Evolutionary conservation across 495 filamentous ascomycete species (phyloP).

Genomic region (Aspergillus sclerotiicarbonarius): DNA sequence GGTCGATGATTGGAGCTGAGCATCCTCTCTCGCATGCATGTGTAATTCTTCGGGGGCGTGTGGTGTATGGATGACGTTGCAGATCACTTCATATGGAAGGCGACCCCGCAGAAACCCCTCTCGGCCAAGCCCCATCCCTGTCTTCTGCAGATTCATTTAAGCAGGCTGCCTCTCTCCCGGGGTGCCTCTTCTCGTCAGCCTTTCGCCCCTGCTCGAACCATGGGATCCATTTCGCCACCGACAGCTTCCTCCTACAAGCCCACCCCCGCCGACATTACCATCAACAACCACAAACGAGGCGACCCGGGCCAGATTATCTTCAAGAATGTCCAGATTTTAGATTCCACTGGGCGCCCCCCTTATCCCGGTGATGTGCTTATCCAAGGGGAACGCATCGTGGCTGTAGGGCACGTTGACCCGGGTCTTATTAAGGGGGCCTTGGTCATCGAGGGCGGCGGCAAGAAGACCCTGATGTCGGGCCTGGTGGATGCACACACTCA

Average conservation of each 20-base stretch:
- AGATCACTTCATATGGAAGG: background rate
- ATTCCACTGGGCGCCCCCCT: conserved; percentile 44
- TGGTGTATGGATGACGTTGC: background rate
- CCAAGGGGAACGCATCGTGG: conserved; percentile 34
- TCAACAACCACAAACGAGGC: background rate
- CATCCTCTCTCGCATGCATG: background rate
- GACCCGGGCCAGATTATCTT: conserved; percentile 35
- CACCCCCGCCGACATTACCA: conserved; percentile 1
- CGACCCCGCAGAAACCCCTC: too few species aligned
- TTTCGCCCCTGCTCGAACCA: background rate
- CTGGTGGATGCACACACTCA: conserved; percentile 51
- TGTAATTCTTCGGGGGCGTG: background rate
- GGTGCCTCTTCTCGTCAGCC: background rate
- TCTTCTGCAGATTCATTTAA: too few species aligned
- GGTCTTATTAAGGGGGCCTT: conserved; percentile 21
- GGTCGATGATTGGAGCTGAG: too few species aligned
- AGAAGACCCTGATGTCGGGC: conserved; percentile 46
- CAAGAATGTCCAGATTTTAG: conserved; percentile 48
- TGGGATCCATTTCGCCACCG: background rate
- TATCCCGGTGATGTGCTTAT: conserved; percentile 51
- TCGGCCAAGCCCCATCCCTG: too few species aligned
- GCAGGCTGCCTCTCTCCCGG: too few species aligned
- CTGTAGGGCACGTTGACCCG: conserved; percentile 41
- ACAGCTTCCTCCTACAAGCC: background rate
- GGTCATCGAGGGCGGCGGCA: conserved; percentile 37